Conservation (phyloP, 305 asterid genomes). For the Vinca major region DNA sequence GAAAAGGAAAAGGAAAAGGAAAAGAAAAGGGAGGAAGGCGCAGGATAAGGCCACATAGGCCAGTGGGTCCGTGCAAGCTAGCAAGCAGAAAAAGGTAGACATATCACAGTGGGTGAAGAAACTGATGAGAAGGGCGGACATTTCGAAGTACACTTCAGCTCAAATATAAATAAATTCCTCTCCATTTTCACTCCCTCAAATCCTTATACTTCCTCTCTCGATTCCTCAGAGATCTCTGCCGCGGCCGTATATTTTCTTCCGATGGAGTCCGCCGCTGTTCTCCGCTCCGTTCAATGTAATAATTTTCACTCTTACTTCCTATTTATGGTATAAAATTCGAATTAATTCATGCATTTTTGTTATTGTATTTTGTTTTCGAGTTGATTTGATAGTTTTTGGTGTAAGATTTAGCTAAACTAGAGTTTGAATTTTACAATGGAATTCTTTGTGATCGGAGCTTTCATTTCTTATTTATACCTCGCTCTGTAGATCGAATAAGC, state of each 20-base stretch:
- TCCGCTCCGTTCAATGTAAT: slow-evolving; percentile 54
- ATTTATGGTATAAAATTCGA: background rate
- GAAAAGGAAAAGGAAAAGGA: too few relatives aligned
- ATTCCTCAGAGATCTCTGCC: slow-evolving; percentile 21
- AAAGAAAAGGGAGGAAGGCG: background rate
- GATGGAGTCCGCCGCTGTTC: slow-evolving; percentile 72
- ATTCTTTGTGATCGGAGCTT: too few relatives aligned
- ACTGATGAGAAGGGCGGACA: slow-evolving; percentile 54
- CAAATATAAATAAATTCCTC: slow-evolving; percentile 7
- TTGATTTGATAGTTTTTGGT: background rate
- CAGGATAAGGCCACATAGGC: slow-evolving; percentile 3
- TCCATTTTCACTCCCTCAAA: slow-evolving; percentile 11
- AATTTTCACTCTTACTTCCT: slow-evolving; percentile 12
- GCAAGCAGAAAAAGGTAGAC: slow-evolving; percentile 11
- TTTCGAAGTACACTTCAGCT: slow-evolving; percentile 29
- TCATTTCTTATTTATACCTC: too few relatives aligned
- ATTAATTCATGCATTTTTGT: background rate
- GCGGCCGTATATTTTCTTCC: slow-evolving; percentile 11
- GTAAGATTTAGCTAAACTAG: slow-evolving; percentile 12
- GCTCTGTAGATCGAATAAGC: too few relatives aligned
- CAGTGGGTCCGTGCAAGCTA: slow-evolving; percentile 19
- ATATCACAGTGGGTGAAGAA: slow-evolving; percentile 37
- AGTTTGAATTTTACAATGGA: slow-evolving; percentile 7
- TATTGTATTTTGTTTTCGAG: too few relatives aligned
- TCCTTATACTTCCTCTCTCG: slow-evolving; percentile 15